Evolutionary conservation across 352 stramenopile species (phyloP), one percentile per base, ranked within the genome.

Genomic region (Peronospora belbahrii): DNA sequence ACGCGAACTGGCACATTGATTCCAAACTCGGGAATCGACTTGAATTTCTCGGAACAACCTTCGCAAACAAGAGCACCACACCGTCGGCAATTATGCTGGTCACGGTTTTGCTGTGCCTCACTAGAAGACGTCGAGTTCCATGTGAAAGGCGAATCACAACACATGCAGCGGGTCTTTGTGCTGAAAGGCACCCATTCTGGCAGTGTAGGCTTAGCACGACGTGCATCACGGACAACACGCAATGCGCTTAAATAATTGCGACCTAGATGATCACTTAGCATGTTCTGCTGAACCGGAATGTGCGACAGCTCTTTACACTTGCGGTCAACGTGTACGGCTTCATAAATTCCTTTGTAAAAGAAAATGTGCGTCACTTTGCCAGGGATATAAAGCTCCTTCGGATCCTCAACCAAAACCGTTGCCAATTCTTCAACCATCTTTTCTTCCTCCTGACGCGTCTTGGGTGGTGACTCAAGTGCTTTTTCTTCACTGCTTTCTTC

Each of bases 91-190:
- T 95, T 95, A 65, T 96, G 83, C 59, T 95, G 85, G 59, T 96
- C 85, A 23, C 76, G 74, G 38, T 91, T 90, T 42, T 88, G 73
- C 55, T 96, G 85, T 2, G 85, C 83, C 40, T 95, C 80, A 40
- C 81, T 93, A 15, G 66, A 83, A n/a, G 80, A 92, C 42, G 82
- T 94, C 54, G 79, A 90, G 52, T 91, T 91, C 83, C 83, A 94
- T 35, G 83, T 94, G 51, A 94, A 94, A 14, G 80, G 79, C 15
- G 70, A 80, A 52, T 92, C 81, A 52, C 83, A 94, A 62, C 78
- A 90, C 83, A 90, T 88, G 62, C 82, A 94, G 10, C 77, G 75
- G 20, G 77, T 87, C 56, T 88, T 86, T 2, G 79, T 91, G 43
- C 78, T 79, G 36, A 87, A 94, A 13, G 75, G 65, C 5, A 87